These are phyloP conservation scores for Coprinopsis marcescibilis DNA, from an alignment of 768 basidiomycete genomes.

Conservation along the genomic window DNA sequence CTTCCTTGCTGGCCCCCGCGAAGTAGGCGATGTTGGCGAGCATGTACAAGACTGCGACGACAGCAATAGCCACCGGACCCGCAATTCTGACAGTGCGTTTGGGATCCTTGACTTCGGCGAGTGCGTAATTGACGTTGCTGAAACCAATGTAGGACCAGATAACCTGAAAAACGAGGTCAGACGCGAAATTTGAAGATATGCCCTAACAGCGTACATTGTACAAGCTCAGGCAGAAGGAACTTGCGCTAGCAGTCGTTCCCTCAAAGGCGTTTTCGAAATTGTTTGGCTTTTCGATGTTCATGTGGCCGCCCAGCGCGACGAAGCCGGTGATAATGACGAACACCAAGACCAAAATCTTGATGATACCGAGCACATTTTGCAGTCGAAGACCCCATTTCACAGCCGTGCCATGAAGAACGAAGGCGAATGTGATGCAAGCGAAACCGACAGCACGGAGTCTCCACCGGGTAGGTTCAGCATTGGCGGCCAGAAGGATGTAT, in stretches of 20 bases:
- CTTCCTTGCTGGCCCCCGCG: slow-evolving; percentile 58
- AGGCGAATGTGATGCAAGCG: slow-evolving; percentile 30
- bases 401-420: slow-evolving; percentile 37
- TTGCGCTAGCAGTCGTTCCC: slow-evolving; percentile 41
- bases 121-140: slow-evolving; percentile 62
- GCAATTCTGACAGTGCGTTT: slow-evolving; percentile 58
- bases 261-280: slow-evolving; percentile 32
- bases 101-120: slow-evolving; percentile 60
- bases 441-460: slow-evolving; percentile 31
- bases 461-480: slow-evolving; percentile 24
- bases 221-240: slow-evolving; percentile 46
- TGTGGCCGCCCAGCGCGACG: slow-evolving; percentile 33
- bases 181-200: background rate
- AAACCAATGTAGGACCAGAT: slow-evolving; percentile 52
- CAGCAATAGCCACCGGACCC: slow-evolving; percentile 51
- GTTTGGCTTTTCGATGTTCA: slow-evolving; percentile 25
- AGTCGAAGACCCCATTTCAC: slow-evolving; percentile 52
- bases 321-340: slow-evolving; percentile 46
- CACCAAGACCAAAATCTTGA: slow-evolving; percentile 47
- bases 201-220: slow-evolving; percentile 34
- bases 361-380: slow-evolving; percentile 55
- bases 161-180: slow-evolving; percentile 28
- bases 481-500: slow-evolving; percentile 34
- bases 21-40: slow-evolving; percentile 64
- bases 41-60: slow-evolving; percentile 52